These are phyloP conservation scores for Ettlia oleoabundans DNA, from an alignment of 139 green algal species.

Conservation along the genomic window DNA sequence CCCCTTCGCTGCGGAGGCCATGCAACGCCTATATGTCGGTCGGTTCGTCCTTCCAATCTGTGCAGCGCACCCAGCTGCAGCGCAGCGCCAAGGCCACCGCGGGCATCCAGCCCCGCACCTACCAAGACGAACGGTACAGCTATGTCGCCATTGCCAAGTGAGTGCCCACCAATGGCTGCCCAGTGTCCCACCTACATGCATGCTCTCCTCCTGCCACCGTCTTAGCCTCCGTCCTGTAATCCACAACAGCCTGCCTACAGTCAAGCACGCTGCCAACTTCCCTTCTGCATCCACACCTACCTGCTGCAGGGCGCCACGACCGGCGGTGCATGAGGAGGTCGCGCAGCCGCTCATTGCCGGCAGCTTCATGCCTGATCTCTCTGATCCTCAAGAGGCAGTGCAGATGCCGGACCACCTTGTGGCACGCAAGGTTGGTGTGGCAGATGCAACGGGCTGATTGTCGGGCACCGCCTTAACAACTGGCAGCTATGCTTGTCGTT, in stretches of 20 bases:
- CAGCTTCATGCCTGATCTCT: slow-evolving; percentile 20
- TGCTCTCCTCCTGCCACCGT: not conserved
- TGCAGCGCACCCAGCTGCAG: slow-evolving; percentile 31
- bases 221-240: too few relatives aligned
- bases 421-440: slow-evolving; percentile 17
- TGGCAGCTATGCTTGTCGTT: not conserved
- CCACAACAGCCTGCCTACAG: too few relatives aligned
- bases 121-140: slow-evolving; percentile 83
- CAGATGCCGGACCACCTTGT: slow-evolving; percentile 4
- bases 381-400: slow-evolving; percentile 19
- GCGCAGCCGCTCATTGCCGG: slow-evolving; percentile 15
- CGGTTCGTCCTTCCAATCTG: not conserved
- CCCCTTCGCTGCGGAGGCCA: not conserved
- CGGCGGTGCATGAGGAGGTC: not conserved
- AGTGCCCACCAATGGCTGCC: too few relatives aligned
- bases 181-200: not conserved
- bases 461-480: too few relatives aligned
- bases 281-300: not conserved
- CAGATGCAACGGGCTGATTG: too few relatives aligned
- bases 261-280: not conserved
- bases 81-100: slow-evolving; percentile 37
- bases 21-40: not conserved
- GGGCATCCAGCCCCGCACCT: slow-evolving; percentile 7
- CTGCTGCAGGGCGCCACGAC: slow-evolving; percentile 12
- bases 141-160: slow-evolving; percentile 78